Conservation (phyloP, 495 filamentous ascomycete genomes). For the Articulospora tetracladia region DNA sequence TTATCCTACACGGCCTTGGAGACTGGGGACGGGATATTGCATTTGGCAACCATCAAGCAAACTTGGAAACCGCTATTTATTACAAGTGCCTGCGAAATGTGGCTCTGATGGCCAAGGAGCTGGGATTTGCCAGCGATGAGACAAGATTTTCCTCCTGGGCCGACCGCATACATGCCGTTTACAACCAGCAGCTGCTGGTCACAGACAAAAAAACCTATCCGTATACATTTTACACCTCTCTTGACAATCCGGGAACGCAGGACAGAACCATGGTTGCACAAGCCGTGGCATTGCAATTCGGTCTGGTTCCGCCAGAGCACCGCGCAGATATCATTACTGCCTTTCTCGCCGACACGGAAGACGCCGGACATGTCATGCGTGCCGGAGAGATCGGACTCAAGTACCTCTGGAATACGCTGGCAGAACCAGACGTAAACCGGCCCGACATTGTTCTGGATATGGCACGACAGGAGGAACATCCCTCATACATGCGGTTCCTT, state of each 20-base stretch:
- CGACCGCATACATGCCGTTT: not conserved
- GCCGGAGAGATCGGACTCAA: not conserved
- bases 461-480: not conserved
- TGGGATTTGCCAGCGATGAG: not conserved
- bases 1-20: conserved; percentile 1
- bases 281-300: not conserved
- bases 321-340: not conserved
- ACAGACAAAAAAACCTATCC: not conserved
- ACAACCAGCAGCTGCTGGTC: not conserved
- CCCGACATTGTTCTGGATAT: not conserved
- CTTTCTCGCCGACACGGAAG: not conserved
- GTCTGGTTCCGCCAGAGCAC: not conserved
- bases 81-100: not conserved
- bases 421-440: not conserved
- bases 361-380: not conserved
- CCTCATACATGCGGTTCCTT: not conserved
- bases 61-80: conserved; percentile 1
- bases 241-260: not conserved
- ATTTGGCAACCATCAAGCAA: not conserved
- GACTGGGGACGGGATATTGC: conserved; percentile 5
- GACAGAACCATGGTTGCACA: not conserved
- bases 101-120: not conserved
- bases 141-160: not conserved
- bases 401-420: not conserved
- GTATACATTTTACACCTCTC: not conserved